Evolutionary conservation across 2,329 filamentous ascomycete species (phyloP), one percentile per base, ranked within the genome.

Genomic region (Cercospora zeina): DNA sequence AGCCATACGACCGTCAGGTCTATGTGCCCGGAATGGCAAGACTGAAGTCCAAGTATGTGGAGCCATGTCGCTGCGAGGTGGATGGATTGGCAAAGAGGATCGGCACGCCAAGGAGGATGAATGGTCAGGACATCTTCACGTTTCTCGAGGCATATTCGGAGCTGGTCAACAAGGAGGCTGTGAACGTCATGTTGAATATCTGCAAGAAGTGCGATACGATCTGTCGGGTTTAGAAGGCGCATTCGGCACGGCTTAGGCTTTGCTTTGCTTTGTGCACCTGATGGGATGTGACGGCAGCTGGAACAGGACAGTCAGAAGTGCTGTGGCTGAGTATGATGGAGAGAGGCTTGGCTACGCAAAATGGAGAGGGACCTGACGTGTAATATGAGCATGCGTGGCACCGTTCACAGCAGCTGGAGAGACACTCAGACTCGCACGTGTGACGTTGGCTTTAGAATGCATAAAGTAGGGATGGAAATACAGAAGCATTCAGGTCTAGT

Each of bases 151-250:
- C 21, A 9, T 60, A 60, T 53, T 19, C 47, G n/a, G 49, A 39
- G 11, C 19, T 54, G 49, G 16, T 60, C 27, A 54, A 47, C 11
- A 42, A 27, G 21, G 58, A 54, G 49, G 58, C 58, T 6, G 24
- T 19, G 24, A 21, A 60, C 10, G 49, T 54, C 27, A 54, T 60
- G 36, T 34, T 60, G n/a, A 49, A 54, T 24, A 60, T 60, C 37
- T 60, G 58, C 36, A 42, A 54, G 49, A 42, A n/a, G 21, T 60
- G 58, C 34, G 49, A 53, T 33, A 60, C 58, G 9, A 60, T 60
- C 33, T 45, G 30, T 19, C 49, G 58, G 11, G 27, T 16, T 19
- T 60, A 47, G 42, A 51, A 14, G 39, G 19, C 39, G 13, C 39
- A 19, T 45, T 45, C 39, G 39, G 19, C 39, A 19, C 37, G n/a